Base-by-base conservation (phyloP, 1,284 basidiomycete species). In the Ceratobasidium sp. region DNA sequence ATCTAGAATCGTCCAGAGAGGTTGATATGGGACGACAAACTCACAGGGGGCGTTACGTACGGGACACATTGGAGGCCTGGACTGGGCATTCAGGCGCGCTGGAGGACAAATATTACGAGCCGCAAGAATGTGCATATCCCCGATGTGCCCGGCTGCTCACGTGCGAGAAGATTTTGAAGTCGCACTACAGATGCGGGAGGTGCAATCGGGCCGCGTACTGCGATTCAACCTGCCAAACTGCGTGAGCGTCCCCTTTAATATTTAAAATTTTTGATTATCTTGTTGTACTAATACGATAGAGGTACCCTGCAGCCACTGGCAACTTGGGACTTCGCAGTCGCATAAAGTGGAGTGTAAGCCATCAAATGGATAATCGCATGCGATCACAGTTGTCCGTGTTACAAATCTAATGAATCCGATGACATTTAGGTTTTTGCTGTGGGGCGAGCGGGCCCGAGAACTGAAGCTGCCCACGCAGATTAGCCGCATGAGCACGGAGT, bases 381-480 rank as follows among this genome's bases (percentile, higher is more conserved):
- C 92, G 57, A 59, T n/a, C 12, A 20, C 27, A 1, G 14, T 48
- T 30, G 91, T 12, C 93, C 85, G 2, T 1, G 92, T 91, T 78
- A 89, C 87, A 82, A 91, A 92, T 27, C 91, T 92, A 78, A 93
- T 84, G 60, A 75, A 75, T 76, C 86, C 86, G 62, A 84, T 80
- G 3, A 79, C 69, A 41, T 59, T 77, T 16, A 84, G 82, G 65
- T 84, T 81, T 16, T 81, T 7, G 82, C 3, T 83, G 83, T 1
- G 90, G 90, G 0, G 89, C 89, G 2, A 85, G 79, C 1, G 90
- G 90, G 27, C 90, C 87, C 35, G 92, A 92, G 85, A 89, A 92
- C 0, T 92, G 91, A 6, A 75, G 71, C n/a, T 75, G 60, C 3
- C 55, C 71, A 35, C 71, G 71, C 33, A 75, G 33, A 10, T 50